phyloP scores from a whole-genome alignment of 225 moss, liverwort and hornwort species.

The Physcomitrellopsis africana region DNA sequence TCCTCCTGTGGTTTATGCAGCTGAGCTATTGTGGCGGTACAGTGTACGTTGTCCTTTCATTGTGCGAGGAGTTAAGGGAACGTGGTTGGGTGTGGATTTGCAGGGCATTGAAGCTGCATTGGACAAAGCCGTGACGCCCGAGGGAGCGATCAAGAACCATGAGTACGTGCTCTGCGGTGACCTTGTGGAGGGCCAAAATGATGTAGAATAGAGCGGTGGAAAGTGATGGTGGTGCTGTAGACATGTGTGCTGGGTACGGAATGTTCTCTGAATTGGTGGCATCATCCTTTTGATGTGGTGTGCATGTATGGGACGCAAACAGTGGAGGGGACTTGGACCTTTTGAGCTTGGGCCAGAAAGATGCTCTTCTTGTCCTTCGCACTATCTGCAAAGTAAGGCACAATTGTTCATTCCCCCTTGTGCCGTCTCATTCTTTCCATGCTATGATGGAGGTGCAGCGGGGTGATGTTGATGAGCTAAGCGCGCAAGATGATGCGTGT shows the following conservation, averaged over 20 bases:
- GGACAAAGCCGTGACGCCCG: conserved; percentile 87
- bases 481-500: conserved; percentile 13
- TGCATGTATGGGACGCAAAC: conserved; percentile 30
- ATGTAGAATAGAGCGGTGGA: not conserved
- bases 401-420: not conserved
- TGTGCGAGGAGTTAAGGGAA: conserved; percentile 22
- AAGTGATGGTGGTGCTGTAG: conserved; percentile 3
- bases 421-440: not conserved
- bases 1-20: not conserved
- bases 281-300: conserved; percentile 19
- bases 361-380: conserved; percentile 94
- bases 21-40: not conserved
- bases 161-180: conserved; percentile 55
- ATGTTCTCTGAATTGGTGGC: not conserved
- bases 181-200: conserved; percentile 9
- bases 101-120: conserved; percentile 97
- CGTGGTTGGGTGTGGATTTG: conserved; percentile 31
- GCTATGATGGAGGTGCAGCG: not conserved
- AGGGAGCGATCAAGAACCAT: conserved; percentile 81
- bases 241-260: not conserved
- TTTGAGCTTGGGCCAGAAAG: conserved; percentile 83
- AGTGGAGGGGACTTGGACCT: conserved; percentile 90
- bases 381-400: conserved; percentile 87
- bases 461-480: conserved; percentile 17
- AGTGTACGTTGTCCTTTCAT: conserved; percentile 2